A percentile compares a stretch with the other conserved stretches of the same genome.
Evolutionary conservation across 1,284 basidiomycete genomes (phyloP).

Genomic region (Ganoderma resinaceum): DNA sequence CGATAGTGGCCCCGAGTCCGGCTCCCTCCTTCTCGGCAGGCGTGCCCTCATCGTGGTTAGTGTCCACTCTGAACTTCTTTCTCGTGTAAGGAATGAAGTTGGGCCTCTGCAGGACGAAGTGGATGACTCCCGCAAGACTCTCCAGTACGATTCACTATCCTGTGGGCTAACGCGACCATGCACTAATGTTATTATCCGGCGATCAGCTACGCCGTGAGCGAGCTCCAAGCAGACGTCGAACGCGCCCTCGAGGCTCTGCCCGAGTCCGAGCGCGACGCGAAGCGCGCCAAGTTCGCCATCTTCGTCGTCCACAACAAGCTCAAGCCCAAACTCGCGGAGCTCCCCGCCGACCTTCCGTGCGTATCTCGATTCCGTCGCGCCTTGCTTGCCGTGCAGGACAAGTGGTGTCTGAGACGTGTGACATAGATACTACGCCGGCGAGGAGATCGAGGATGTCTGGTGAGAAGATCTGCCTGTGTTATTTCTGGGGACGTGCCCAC

Average conservation of each 20-base stretch:
- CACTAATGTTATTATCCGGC: neutral
- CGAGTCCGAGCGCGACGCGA: constrained; percentile 72
- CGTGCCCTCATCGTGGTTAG: constrained; percentile 82
- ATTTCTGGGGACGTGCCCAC: constrained; percentile 17
- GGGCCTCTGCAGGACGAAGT: constrained; percentile 79
- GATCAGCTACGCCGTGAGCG: constrained; percentile 83
- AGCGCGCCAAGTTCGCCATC: constrained; percentile 85
- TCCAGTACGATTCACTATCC: constrained; percentile 62
- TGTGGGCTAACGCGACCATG: constrained; percentile 6
- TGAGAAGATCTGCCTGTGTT: constrained; percentile 36
- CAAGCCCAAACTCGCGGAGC: constrained; percentile 80
- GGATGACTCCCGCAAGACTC: constrained; percentile 91
- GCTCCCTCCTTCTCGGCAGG: constrained; percentile 79
- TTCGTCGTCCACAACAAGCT: constrained; percentile 97
- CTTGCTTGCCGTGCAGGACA: neutral
- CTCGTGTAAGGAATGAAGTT: constrained; percentile 11
- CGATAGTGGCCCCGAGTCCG: constrained; percentile 64
- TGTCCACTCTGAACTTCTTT: neutral
- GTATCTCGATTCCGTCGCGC: constrained; percentile 36
- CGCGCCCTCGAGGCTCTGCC: constrained; percentile 69
- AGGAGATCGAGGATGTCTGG: constrained; percentile 65
- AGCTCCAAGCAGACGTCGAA: constrained; percentile 89
- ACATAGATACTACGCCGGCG: constrained; percentile 72
- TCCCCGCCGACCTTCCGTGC: constrained; percentile 74
- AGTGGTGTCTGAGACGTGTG: neutral